Percentiles rank a stretch among this genome's conserved stretches.
These are phyloP conservation scores for Rhododendron henanense DNA, from an alignment of 148 eudicot genomes.

Conservation along the genomic window DNA sequence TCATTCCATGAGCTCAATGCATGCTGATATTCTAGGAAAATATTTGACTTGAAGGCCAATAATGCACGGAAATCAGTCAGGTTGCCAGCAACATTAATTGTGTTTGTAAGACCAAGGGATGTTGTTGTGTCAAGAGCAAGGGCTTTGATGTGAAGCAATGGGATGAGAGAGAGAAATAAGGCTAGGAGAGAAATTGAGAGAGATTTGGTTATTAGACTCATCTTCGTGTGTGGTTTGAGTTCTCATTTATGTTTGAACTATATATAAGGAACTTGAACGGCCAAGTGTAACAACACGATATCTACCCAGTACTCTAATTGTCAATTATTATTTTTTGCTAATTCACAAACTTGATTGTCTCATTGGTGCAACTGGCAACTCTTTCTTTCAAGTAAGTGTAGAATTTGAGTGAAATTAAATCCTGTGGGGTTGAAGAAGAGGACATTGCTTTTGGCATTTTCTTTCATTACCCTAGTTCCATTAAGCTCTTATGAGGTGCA, in stretches of 20 bases:
- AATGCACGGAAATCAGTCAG: not conserved
- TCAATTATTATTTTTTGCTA: too few species aligned
- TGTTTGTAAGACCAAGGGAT: not conserved
- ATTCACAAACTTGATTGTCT: too few species aligned
- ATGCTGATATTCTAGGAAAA: not conserved
- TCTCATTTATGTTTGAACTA: not conserved
- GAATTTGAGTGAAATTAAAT: too few species aligned
- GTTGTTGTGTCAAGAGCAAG: not conserved
- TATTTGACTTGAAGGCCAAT: not conserved
- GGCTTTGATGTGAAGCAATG: not conserved
- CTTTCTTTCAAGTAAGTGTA: too few species aligned
- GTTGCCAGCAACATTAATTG: not conserved
- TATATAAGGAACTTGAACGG: too few species aligned
- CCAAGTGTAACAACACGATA: too few species aligned
- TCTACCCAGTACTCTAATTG: too few species aligned
- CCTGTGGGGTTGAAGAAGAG: too few species aligned
- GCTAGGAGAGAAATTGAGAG: not conserved
- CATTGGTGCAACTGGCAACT: too few species aligned
- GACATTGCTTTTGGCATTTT: too few species aligned
- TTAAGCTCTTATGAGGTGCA: too few species aligned
- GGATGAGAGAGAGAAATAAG: not conserved
- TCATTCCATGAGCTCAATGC: not conserved
- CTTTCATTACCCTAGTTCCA: too few species aligned
- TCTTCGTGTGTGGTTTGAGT: not conserved
- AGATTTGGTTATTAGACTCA: not conserved